Conservation (phyloP, 495 filamentous ascomycete species). For the Hypoxylon subgilvum region DNA sequence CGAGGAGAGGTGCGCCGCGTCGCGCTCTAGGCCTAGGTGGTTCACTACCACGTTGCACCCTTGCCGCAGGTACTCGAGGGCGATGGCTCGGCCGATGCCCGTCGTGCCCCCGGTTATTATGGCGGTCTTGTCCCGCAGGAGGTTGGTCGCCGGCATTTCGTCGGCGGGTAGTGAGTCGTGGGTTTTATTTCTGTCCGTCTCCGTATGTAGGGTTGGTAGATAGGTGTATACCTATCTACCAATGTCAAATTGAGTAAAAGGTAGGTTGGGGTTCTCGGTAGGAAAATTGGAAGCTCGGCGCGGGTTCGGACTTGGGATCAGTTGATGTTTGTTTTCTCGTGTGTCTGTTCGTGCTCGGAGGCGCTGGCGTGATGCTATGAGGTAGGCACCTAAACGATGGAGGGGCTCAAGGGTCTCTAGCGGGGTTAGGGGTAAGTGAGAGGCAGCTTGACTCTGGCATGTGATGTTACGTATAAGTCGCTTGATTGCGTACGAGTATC, state of each 20-base stretch:
- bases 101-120: conserved; percentile 79
- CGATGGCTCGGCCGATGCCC: conserved; percentile 78
- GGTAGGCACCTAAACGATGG: background rate
- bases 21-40: conserved; percentile 65
- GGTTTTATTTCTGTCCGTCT: background rate
- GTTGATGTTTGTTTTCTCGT: conserved; percentile 4
- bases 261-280: too few species aligned
- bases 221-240: too few species aligned
- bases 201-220: too few species aligned
- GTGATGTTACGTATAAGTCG: conserved; percentile 7
- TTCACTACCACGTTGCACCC: conserved; percentile 73
- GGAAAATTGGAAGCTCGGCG: conserved; percentile 14
- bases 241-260: too few species aligned
- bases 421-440: background rate
- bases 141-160: conserved; percentile 52
- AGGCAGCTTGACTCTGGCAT: background rate
- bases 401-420: background rate
- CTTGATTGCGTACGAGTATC: background rate
- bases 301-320: too few species aligned
- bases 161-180: background rate
- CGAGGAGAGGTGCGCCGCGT: conserved; percentile 59
- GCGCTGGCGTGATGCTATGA: conserved; percentile 11
- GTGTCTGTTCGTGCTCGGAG: too few species aligned
- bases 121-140: conserved; percentile 71
- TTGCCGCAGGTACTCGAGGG: conserved; percentile 71